Base-by-base conservation (phyloP, 164 flowering plant species). In the Piper betle region DNA sequence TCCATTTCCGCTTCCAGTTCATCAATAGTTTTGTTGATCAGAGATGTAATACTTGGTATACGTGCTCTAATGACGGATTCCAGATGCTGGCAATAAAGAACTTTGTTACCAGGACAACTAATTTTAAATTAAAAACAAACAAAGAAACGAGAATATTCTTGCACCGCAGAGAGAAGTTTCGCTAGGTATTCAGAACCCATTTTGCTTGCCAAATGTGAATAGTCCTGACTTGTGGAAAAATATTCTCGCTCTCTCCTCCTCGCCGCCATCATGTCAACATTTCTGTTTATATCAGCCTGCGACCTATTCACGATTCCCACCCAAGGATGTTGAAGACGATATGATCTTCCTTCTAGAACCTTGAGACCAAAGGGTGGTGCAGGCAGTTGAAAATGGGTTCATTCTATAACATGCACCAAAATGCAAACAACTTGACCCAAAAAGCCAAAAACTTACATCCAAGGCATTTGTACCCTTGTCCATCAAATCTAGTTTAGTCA, bases 171-270 rank as follows among this genome's bases (percentile, higher is more conserved):
- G 33, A 88, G 82, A 71, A 88, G 74, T 66, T 82, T 88, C 59
- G 87, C 96, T 39, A 88, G 75, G 74, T 84, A 79, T 70, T 86
- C 93, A 20, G 91, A 88, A 59, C 96, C 96, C 96, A 88, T 88
- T 66, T 92, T 80, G 55, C 72, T 60, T 59, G 84, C 72, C 62
- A 88, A 78, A 75, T 88, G 93, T 58, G 66, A 73, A 69, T 88
- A 88, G 68, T 86, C 93, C 17, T 87, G 82, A 70, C 78, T 81
- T 57, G 46, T 76, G 42, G 80, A 62, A 73, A 87, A 88, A 64
- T 87, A 88, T 53, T 88, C 96, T 16, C 78, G 71, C 72, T 88
- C 96, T 71, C 82, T 78, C 38, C 82, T 79, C 19, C 96, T 81
- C 63, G 96, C 96, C 73, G 88, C 84, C 72, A 88, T 84, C 96